Conservation (phyloP, 2,329 filamentous ascomycete genomes). For the Coniella vitis region DNA sequence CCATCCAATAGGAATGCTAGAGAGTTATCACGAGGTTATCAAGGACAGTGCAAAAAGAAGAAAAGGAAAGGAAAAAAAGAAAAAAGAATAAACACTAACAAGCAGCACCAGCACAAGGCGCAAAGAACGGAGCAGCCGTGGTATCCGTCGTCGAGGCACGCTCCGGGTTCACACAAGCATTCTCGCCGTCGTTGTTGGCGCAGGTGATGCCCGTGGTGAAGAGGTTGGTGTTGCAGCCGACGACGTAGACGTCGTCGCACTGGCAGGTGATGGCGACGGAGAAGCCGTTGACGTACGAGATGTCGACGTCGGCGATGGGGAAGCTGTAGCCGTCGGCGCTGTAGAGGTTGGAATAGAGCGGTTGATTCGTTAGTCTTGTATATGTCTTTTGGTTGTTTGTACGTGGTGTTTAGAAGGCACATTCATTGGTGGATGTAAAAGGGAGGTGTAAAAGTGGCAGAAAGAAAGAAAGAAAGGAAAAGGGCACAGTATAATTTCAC, state of each 20-base stretch:
- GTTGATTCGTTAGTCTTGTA: no score
- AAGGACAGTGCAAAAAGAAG: background rate
- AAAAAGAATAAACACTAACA: background rate
- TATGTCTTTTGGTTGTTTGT: no score
- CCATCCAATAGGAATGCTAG: no score
- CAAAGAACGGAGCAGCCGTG: constrained; percentile 12
- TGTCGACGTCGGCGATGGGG: constrained; percentile 17
- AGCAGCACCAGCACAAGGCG: constrained; percentile 9
- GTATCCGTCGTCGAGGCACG: constrained; percentile 7
- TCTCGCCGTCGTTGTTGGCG: constrained; percentile 10
- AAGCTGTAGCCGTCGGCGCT: background rate
- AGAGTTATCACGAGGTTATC: background rate
- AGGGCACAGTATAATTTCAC: background rate
- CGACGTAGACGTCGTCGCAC: constrained; percentile 12
- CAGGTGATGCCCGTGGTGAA: constrained; percentile 14
- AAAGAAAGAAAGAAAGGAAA: no score
- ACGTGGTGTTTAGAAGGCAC: no score
- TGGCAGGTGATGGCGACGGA: constrained; percentile 19
- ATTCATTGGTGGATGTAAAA: no score
- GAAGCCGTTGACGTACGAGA: constrained; percentile 21
- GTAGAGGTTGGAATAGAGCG: background rate
- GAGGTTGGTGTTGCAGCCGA: constrained; percentile 21
- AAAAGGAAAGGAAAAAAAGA: background rate
- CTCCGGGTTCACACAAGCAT: constrained; percentile 19
- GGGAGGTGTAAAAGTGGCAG: no score